These are phyloP conservation scores for Xylaria sp. DNA, from an alignment of 495 filamentous ascomycete genomes.

Conservation along the genomic window DNA sequence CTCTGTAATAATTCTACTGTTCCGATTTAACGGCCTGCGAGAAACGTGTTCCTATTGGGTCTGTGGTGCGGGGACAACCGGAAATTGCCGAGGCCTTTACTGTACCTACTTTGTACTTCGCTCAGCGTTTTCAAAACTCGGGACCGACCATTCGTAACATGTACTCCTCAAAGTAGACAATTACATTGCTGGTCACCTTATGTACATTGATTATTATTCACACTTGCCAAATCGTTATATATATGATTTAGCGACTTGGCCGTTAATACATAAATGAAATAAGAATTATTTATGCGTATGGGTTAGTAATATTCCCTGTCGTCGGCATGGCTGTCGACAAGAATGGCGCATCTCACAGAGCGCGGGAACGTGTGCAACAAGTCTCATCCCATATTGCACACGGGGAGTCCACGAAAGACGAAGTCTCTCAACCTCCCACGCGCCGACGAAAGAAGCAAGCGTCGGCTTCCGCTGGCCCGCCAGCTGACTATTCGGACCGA, in stretches of 20 bases:
- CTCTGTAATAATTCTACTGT: neutral
- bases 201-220: neutral
- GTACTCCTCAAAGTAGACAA: neutral
- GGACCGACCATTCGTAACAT: neutral
- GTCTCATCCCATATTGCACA: conserved; percentile 19
- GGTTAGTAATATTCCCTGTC: neutral
- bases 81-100: conserved; percentile 12
- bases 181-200: too few relatives aligned
- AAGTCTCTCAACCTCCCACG: conserved; percentile 35
- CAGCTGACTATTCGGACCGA: conserved; percentile 68
- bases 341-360: conserved; percentile 13
- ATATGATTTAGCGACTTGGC: neutral
- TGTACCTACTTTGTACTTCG: too few relatives aligned
- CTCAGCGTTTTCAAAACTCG: neutral
- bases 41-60: neutral
- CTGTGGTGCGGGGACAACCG: conserved; percentile 7
- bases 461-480: conserved; percentile 46
- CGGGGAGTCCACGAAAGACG: conserved; percentile 18
- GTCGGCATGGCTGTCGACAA: conserved; percentile 17
- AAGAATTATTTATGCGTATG: neutral
- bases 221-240: too few relatives aligned
- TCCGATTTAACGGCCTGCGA: neutral
- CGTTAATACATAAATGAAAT: neutral
- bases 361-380: conserved; percentile 22
- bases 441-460: conserved; percentile 24